Evolutionary conservation across 306 rosid genomes (phyloP).

Genomic region (Gillenia trifoliata): DNA sequence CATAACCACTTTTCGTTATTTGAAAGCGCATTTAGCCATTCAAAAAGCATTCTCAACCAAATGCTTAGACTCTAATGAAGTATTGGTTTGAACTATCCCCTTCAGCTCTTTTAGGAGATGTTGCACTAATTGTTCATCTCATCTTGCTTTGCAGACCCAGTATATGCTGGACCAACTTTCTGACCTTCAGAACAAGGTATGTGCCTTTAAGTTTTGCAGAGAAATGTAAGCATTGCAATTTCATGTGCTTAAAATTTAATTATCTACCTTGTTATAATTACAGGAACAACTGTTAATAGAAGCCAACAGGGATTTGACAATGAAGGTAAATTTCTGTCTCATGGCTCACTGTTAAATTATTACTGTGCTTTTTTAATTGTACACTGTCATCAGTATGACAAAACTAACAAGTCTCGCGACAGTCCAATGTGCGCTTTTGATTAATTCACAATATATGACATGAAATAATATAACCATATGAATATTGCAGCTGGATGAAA

Average conservation of each 20-base stretch:
- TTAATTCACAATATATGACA: background rate
- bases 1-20: no score
- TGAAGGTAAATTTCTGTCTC: conserved; percentile 47
- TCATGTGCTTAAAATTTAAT: conserved; percentile 3
- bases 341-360: background rate
- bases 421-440: background rate
- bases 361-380: background rate
- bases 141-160: conserved; percentile 73
- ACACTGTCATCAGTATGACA: background rate
- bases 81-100: background rate
- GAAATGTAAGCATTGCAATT: background rate
- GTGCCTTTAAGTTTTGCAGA: background rate
- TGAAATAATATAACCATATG: background rate
- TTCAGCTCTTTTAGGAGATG: background rate
- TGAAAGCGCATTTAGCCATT: no score
- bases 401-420: background rate
- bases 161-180: conserved; percentile 86
- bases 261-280: conserved; percentile 7
- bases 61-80: background rate
- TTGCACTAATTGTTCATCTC: background rate
- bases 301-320: conserved; percentile 69
- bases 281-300: conserved; percentile 81
- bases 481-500: conserved; percentile 71
- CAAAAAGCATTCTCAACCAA: no score
- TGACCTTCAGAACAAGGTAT: conserved; percentile 91